phyloP scores from a whole-genome alignment of 2,329 filamentous ascomycete species.

The Fusarium concolor region DNA sequence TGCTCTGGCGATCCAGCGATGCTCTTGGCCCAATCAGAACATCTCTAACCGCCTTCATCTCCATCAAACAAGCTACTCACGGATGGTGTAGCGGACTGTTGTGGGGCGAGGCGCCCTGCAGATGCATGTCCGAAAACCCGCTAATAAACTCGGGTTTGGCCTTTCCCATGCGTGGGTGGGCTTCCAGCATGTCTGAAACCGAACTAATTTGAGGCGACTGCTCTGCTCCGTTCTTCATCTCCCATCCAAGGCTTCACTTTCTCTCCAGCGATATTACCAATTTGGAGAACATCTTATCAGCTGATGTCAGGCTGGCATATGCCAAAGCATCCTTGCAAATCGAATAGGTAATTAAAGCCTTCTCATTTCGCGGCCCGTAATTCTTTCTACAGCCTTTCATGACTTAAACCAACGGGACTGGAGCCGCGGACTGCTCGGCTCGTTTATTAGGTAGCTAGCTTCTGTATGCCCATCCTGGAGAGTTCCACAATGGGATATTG shows the following conservation, averaged over 20 bases:
- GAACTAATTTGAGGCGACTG: constrained; percentile 37
- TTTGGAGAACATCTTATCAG: neutral
- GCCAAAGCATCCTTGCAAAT: constrained; percentile 4
- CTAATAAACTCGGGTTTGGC: constrained; percentile 14
- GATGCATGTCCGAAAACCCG: constrained; percentile 17
- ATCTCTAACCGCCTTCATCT: neutral
- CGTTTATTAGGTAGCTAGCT: neutral
- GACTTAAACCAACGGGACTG: neutral
- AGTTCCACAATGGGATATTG: constrained; percentile 35
- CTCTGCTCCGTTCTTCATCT: constrained; percentile 42
- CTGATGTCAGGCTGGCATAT: constrained; percentile 1
- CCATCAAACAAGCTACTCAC: constrained; percentile 46
- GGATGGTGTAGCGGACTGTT: constrained; percentile 27
- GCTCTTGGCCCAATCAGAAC: constrained; percentile 16
- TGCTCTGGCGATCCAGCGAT: constrained; percentile 19
- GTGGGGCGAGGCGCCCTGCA: constrained; percentile 5
- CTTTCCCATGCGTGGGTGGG: constrained; percentile 6
- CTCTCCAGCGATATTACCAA: constrained; percentile 3
- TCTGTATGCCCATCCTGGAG: neutral
- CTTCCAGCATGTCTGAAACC: constrained; percentile 43
- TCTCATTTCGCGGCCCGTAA: neutral
- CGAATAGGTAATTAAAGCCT: neutral
- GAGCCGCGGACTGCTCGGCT: constrained; percentile 8
- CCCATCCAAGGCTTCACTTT: constrained; percentile 24
- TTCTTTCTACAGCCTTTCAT: constrained; percentile 1